Evolutionary conservation across 371 early-diverging fungal species (phyloP).

Genomic region (Blastocladiella emersonii): DNA sequence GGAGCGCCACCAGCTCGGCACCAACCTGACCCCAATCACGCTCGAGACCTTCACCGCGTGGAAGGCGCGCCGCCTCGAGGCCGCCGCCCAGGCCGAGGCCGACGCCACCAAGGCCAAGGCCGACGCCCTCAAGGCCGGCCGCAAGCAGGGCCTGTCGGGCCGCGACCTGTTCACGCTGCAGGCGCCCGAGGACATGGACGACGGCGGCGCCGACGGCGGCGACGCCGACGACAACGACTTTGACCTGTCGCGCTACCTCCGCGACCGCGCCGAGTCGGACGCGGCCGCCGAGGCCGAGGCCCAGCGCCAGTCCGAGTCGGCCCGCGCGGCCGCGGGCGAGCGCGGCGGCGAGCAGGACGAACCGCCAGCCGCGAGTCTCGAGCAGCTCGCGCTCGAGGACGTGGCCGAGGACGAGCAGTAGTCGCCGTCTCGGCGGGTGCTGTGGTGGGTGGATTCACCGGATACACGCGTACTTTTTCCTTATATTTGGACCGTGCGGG

Average conservation of each 20-base stretch:
- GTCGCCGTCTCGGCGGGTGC: too few species aligned
- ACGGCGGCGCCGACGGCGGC: neutral
- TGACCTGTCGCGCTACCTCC: neutral
- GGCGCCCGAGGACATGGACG: neutral
- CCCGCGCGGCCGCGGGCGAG: neutral
- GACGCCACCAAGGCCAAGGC: constrained; percentile 65
- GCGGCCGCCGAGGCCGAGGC: neutral
- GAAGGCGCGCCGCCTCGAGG: constrained; percentile 77
- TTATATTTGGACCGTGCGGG: too few species aligned
- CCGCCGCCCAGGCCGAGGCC: constrained; percentile 52
- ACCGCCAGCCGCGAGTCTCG: neutral
- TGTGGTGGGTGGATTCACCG: too few species aligned
- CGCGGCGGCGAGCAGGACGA: neutral
- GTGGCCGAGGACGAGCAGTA: neutral
- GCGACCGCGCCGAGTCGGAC: neutral
- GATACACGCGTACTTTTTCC: too few species aligned
- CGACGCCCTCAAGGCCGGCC: constrained; percentile 81
- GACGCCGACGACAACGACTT: neutral
- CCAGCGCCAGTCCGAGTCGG: neutral
- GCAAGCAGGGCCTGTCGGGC: constrained; percentile 85
- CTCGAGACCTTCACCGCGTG: constrained; percentile 86
- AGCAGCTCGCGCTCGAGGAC: too few species aligned
- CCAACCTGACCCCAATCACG: constrained; percentile 91
- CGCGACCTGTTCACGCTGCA: constrained; percentile 88
- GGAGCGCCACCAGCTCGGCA: constrained; percentile 89